Base-by-base conservation (phyloP, 805 yeast species). In the Cyberlindnera nakhonratchasimensis region DNA sequence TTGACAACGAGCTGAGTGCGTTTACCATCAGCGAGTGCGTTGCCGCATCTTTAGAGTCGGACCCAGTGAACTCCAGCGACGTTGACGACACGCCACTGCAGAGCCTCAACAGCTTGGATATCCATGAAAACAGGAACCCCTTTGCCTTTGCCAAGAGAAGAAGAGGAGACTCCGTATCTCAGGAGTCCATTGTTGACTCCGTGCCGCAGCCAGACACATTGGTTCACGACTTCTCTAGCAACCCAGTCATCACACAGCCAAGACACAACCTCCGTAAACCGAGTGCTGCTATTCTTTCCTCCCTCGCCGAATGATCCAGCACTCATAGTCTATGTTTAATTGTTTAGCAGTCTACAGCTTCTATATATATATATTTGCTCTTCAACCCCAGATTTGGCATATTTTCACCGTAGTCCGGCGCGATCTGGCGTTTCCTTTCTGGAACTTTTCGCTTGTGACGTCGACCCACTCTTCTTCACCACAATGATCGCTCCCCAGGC, bases 201-300 rank as follows among this genome's bases (percentile, higher is more conserved):
- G 5, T 29, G 11, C 30, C 39, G 3, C 24, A 36, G 12, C 6
- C 29, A 6, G 29, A 12, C n/a, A 6, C 29, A 6, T 26, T 26
- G n/a, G 8, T 18, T 18, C 3, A 41, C 37, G 4, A 25, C 37
- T 37, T 29, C 40, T 37, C 52, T 2, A 46, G 52, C 14, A 52
- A 53, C 30, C 57, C 55, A 10, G 45, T 51, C 22, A 25, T 30
- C 9, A 18, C 36, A 6, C 40, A 33, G 6, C 46, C 47, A 24
- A 44, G 48, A 40, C 33, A 35, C 35, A 46, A 47, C 18, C 40
- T 33, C 36, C 38, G 50, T 20, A 50, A 47, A 29, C 43, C 45
- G 5, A 40, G 43, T 38, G 32, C 42, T 3, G 37, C 51, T 16
- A 14, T 37, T 19, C 28, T 42, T 12, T 28, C 35, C 11, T 42